A percentile compares a stretch with the other conserved stretches of the same genome.
phyloP scores from a whole-genome alignment of 2,329 filamentous ascomycete genomes.

The Alternaria metachromatica region DNA sequence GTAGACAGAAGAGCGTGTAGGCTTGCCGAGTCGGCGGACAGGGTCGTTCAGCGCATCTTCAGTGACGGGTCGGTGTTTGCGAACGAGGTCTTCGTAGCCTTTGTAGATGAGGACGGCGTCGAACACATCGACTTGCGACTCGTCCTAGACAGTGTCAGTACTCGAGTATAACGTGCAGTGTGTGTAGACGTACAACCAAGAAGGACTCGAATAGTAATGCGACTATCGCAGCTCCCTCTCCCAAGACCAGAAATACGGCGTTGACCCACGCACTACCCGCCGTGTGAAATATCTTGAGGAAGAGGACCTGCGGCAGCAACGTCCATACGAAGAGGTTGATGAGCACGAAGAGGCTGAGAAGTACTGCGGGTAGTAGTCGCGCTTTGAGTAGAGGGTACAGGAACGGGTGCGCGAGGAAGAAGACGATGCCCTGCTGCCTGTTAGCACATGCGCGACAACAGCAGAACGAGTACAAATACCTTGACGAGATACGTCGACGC shows the following conservation, averaged over 20 bases:
- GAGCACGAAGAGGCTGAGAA: conserved; percentile 84
- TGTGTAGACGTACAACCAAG: conserved; percentile 47
- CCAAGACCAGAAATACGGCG: conserved; percentile 81
- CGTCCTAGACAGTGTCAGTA: conserved; percentile 55
- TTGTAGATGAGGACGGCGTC: conserved; percentile 77
- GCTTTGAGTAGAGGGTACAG: conserved; percentile 82
- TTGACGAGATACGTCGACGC: conserved; percentile 42
- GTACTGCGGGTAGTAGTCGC: conserved; percentile 77
- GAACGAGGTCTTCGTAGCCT: conserved; percentile 66
- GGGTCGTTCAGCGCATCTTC: conserved; percentile 72
- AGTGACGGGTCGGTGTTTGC: conserved; percentile 61
- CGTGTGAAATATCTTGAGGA: conserved; percentile 88
- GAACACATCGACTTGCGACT: conserved; percentile 80
- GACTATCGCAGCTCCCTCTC: conserved; percentile 67
- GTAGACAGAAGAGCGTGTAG: conserved; percentile 77
- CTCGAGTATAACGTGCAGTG: background rate
- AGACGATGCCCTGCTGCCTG: conserved; percentile 72
- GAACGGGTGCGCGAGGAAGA: conserved; percentile 77
- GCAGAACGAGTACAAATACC: conserved; percentile 16
- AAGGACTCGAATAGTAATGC: conserved; percentile 62
- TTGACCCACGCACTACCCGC: conserved; percentile 84
- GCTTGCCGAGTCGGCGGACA: conserved; percentile 82
- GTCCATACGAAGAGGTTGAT: conserved; percentile 85
- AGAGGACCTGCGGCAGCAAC: conserved; percentile 87
- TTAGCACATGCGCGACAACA: conserved; percentile 13